Evolutionary conservation across 345 rosid genomes (phyloP).

Genomic region (Rhodamnia argentea): DNA sequence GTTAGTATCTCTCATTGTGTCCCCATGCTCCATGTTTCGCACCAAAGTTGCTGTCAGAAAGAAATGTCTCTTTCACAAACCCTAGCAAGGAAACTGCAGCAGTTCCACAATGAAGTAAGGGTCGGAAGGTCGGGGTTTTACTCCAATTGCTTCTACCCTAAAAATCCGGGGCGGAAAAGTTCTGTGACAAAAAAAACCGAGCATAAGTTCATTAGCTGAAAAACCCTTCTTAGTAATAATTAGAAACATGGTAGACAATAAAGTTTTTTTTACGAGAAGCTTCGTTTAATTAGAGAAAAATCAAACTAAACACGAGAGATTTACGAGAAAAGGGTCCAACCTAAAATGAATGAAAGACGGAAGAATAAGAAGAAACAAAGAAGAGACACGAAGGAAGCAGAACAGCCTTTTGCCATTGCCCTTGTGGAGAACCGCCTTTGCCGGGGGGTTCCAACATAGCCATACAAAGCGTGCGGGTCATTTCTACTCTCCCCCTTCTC

Average conservation of each 20-base stretch:
- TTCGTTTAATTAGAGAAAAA: not conserved
- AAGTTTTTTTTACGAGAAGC: not conserved
- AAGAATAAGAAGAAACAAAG: not conserved
- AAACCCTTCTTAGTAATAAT: not conserved
- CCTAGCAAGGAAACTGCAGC: not conserved
- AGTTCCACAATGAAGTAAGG: not conserved
- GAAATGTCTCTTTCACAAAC: not conserved
- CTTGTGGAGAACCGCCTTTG: not conserved
- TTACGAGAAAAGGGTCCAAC: not conserved
- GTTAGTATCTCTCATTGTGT: not conserved
- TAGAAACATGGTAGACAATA: not conserved
- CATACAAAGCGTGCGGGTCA: not conserved
- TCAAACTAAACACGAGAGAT: not conserved
- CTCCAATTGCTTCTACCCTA: not conserved
- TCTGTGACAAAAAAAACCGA: not conserved
- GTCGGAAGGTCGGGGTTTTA: not conserved
- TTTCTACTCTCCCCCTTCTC: not conserved
- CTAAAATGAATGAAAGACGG: not conserved
- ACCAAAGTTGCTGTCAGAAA: not conserved
- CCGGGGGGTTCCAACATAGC: not conserved
- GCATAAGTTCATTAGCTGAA: not conserved
- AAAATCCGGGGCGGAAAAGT: not conserved
- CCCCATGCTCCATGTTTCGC: not conserved
- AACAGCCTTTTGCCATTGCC: not conserved
- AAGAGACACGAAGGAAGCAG: not conserved